Percentiles rank a stretch among this genome's conserved stretches.
Evolutionary conservation across 208 protist species (phyloP).

Genomic region (Leishmania gerbilli): DNA sequence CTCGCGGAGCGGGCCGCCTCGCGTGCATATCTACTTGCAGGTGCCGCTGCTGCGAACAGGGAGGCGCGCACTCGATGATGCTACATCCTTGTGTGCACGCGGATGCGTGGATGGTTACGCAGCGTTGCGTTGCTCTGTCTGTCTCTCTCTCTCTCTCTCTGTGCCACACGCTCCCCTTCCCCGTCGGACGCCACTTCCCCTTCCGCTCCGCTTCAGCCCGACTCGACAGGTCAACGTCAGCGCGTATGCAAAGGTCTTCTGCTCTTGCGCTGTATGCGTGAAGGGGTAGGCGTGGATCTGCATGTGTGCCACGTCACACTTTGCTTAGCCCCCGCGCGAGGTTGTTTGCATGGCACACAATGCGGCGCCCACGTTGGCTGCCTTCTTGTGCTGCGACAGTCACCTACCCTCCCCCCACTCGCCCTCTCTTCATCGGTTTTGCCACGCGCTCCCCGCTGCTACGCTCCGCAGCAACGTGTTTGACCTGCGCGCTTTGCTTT

Average conservation of each 20-base stretch:
- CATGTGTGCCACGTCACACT: not conserved
- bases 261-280: not conserved
- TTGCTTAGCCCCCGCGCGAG: not conserved
- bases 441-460: not conserved
- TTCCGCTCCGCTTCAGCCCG: not conserved
- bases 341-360: not conserved
- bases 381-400: not conserved
- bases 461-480: not conserved
- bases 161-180: not conserved
- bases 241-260: not conserved
- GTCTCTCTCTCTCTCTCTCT: not conserved
- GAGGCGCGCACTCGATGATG: not conserved
- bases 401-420: not conserved
- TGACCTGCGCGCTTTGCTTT: not conserved
- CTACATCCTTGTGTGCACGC: not conserved
- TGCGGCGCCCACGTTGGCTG: too few species aligned
- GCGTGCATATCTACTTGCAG: slow-evolving; percentile 4
- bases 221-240: not conserved
- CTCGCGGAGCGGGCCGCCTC: slow-evolving; percentile 9
- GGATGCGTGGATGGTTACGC: not conserved
- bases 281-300: not conserved
- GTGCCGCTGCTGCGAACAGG: not conserved
- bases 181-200: too few species aligned
- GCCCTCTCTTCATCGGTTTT: too few species aligned
- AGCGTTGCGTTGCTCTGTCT: not conserved